These are phyloP conservation scores for Rhinocladiella similis DNA, from an alignment of 2,329 filamentous ascomycete species.

Conservation along the genomic window DNA sequence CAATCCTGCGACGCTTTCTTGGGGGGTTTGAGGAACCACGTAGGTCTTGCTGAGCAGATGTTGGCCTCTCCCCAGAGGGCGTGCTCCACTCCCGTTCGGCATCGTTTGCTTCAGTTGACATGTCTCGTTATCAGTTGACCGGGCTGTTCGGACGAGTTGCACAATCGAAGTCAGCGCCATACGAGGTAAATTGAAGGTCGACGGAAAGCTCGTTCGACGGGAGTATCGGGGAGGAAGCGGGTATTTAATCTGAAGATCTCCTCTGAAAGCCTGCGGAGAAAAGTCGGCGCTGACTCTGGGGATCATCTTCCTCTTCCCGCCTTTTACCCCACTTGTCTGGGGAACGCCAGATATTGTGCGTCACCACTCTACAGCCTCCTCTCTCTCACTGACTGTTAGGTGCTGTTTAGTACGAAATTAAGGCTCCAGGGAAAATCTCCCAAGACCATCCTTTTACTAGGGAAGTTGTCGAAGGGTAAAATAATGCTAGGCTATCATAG, in stretches of 20 bases:
- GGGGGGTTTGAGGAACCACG: not conserved
- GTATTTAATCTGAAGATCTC: not conserved
- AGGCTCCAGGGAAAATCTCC: too few species aligned
- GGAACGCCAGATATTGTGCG: too few species aligned
- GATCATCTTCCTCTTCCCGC: not conserved
- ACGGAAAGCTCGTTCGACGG: slow-evolving; percentile 3
- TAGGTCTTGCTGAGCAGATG: slow-evolving; percentile 2
- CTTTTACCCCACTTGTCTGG: too few species aligned
- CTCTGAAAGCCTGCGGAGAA: not conserved
- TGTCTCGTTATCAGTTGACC: not conserved
- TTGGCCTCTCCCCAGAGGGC: not conserved
- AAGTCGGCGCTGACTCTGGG: slow-evolving; percentile 1
- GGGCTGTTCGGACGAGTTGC: not conserved
- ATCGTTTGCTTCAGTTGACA: too few species aligned
- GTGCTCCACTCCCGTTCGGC: not conserved
- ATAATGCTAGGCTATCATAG: too few species aligned
- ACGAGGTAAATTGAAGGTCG: not conserved
- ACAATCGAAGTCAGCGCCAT: not conserved
- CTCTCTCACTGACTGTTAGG: too few species aligned
- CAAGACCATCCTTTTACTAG: too few species aligned
- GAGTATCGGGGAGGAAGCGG: not conserved
- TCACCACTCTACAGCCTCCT: too few species aligned
- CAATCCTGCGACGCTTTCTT: slow-evolving; percentile 13
- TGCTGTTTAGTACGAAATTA: too few species aligned
- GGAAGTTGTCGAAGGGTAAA: too few species aligned